Conservation (phyloP, 2,329 filamentous ascomycete species). For the Alternaria brassicae region DNA sequence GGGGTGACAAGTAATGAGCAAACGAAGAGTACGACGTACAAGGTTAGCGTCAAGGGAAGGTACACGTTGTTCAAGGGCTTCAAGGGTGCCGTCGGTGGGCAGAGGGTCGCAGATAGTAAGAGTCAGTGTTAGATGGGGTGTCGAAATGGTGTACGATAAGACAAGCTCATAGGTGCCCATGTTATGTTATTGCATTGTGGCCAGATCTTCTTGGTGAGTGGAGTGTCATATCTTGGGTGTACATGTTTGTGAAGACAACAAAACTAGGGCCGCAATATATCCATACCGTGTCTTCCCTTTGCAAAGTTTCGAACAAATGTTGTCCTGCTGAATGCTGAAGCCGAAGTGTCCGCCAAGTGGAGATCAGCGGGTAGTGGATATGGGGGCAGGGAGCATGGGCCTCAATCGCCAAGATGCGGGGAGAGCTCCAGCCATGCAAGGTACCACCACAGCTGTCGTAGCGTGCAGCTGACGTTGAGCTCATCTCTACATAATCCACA, state of each 20-base stretch:
- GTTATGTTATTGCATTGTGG: too few species aligned
- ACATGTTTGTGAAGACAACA: too few species aligned
- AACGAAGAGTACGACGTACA: neutral
- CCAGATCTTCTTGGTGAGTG: too few species aligned
- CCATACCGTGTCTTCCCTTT: too few species aligned
- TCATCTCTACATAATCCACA: constrained; percentile 3
- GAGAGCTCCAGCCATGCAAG: constrained; percentile 37
- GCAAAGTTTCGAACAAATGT: too few species aligned
- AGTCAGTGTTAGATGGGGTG: neutral
- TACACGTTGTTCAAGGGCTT: constrained; percentile 1
- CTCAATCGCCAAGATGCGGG: constrained; percentile 32
- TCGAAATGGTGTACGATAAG: neutral
- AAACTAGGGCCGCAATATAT: too few species aligned
- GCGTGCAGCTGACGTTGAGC: constrained; percentile 16
- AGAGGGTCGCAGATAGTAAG: neutral
- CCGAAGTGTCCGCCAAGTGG: too few species aligned
- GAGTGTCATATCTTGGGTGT: neutral
- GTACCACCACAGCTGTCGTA: constrained; percentile 26
- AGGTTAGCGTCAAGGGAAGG: neutral
- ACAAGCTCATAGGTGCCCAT: too few species aligned
- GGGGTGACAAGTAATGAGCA: neutral
- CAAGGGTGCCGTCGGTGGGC: neutral
- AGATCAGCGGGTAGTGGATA: constrained; percentile 19
- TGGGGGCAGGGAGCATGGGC: constrained; percentile 15
- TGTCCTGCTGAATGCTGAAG: too few species aligned